Evolutionary conservation across 1,284 basidiomycete genomes (phyloP).

Genomic region (Marasmius fiardii): DNA sequence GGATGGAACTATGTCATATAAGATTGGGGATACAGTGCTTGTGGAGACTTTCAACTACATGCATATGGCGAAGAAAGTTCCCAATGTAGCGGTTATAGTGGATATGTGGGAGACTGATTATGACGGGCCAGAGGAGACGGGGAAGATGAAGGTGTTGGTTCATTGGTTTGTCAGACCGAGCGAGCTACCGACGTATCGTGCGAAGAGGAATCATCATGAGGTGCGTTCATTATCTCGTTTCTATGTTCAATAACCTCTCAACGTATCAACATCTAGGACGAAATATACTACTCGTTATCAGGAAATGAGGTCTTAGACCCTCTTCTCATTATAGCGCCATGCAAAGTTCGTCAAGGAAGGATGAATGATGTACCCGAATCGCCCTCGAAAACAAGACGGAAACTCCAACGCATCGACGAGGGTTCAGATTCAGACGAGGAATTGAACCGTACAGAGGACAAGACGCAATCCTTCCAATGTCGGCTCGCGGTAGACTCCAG

Average conservation of each 20-base stretch:
- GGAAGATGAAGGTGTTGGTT: conserved; percentile 49
- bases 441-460: background rate
- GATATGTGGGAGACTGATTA: conserved; percentile 58
- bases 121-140: conserved; percentile 19
- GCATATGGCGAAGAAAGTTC: conserved; percentile 34
- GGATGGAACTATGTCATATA: conserved; percentile 27
- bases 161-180: conserved; percentile 71
- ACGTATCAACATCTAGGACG: conserved; percentile 43
- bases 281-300: conserved; percentile 63
- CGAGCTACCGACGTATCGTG: conserved; percentile 55
- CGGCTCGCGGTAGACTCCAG: background rate
- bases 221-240: conserved; percentile 31
- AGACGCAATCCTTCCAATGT: background rate
- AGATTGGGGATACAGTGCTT: conserved; percentile 62
- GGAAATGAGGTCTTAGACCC: conserved; percentile 45
- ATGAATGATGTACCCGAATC: conserved; percentile 14
- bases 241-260: conserved; percentile 8
- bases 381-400: conserved; percentile 13
- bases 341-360: conserved; percentile 39
- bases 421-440: conserved; percentile 2
- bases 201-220: conserved; percentile 51
- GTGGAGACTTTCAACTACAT: conserved; percentile 43
- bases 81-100: conserved; percentile 63
- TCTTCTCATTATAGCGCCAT: conserved; percentile 47
- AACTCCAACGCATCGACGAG: conserved; percentile 13